A percentile compares a stretch with the other conserved stretches of the same genome.
phyloP scores from a whole-genome alignment of 768 basidiomycete species.

The Suillus americanus region DNA sequence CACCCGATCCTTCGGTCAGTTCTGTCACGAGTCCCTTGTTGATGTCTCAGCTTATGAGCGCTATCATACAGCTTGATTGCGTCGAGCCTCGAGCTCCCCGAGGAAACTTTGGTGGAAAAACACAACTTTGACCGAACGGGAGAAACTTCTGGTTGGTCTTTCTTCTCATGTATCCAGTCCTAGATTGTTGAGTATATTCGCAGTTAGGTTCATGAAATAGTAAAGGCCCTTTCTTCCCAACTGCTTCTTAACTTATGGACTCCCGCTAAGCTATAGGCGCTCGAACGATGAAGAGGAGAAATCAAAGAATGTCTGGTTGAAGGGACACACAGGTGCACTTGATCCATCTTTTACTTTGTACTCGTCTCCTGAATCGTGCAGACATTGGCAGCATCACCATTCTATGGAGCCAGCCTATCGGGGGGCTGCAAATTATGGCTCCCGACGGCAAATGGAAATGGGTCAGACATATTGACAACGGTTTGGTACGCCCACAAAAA shows the following conservation, averaged over 20 bases:
- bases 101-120: constrained; percentile 32
- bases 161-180: background rate
- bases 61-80: constrained; percentile 29
- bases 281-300: constrained; percentile 12
- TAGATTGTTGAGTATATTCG: background rate
- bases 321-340: constrained; percentile 35
- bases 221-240: constrained; percentile 6
- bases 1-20: constrained; percentile 27
- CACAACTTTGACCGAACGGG: constrained; percentile 27
- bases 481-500: constrained; percentile 24
- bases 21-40: background rate
- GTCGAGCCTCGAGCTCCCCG: constrained; percentile 32
- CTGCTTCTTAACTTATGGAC: background rate
- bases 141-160: constrained; percentile 29
- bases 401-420: constrained; percentile 38
- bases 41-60: background rate
- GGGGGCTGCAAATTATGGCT: constrained; percentile 35
- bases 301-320: constrained; percentile 32
- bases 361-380: constrained; percentile 7
- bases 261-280: constrained; percentile 29
- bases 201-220: constrained; percentile 43
- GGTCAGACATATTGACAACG: constrained; percentile 36
- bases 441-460: constrained; percentile 38
- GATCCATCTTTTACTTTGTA: background rate
- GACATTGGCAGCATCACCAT: constrained; percentile 36